Percentiles rank a stretch among this genome's conserved stretches.
Conservation (phyloP, 1,139 yeast genomes). For the Diutina sp. region DNA sequence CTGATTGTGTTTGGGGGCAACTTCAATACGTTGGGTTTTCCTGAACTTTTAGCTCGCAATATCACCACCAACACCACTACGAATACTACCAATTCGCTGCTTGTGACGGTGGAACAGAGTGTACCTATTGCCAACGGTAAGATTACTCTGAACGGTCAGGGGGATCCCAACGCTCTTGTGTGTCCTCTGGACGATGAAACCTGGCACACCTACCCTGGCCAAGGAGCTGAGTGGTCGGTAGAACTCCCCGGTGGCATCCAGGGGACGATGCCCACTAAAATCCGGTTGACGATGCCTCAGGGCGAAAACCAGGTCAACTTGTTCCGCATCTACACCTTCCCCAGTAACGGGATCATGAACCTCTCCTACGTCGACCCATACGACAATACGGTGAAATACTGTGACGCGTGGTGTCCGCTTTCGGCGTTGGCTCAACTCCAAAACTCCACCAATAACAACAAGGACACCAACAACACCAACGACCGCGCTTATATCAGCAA, state of each 20-base stretch:
- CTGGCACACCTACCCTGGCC: conserved; percentile 44
- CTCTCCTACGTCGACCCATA: conserved; percentile 70
- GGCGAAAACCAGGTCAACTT: conserved; percentile 42
- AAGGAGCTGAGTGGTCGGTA: conserved; percentile 61
- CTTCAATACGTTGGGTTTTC: conserved; percentile 51
- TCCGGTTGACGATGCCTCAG: conserved; percentile 56
- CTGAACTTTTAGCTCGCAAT: conserved; percentile 27
- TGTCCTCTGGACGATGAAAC: conserved; percentile 40
- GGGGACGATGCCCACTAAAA: conserved; percentile 55
- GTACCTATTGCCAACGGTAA: conserved; percentile 54
- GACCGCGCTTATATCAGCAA: conserved; percentile 18
- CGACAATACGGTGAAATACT: conserved; percentile 39
- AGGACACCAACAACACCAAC: conserved; percentile 11
- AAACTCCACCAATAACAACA: conserved; percentile 12
- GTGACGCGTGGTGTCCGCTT: conserved; percentile 88
- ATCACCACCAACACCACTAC: conserved; percentile 8
- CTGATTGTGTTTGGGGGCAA: conserved; percentile 71
- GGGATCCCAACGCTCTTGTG: conserved; percentile 29
- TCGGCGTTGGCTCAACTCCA: conserved; percentile 18
- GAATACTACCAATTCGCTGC: conserved; percentile 16
- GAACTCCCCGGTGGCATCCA: conserved; percentile 40
- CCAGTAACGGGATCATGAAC: conserved; percentile 86
- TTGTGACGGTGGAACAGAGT: conserved; percentile 49
- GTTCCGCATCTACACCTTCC: conserved; percentile 66
- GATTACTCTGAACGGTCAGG: conserved; percentile 41